Percentiles rank a stretch among this genome's conserved stretches.
These are phyloP conservation scores for Aspergillus fischeri DNA, from an alignment of 2,329 filamentous ascomycete species.

Conservation along the genomic window DNA sequence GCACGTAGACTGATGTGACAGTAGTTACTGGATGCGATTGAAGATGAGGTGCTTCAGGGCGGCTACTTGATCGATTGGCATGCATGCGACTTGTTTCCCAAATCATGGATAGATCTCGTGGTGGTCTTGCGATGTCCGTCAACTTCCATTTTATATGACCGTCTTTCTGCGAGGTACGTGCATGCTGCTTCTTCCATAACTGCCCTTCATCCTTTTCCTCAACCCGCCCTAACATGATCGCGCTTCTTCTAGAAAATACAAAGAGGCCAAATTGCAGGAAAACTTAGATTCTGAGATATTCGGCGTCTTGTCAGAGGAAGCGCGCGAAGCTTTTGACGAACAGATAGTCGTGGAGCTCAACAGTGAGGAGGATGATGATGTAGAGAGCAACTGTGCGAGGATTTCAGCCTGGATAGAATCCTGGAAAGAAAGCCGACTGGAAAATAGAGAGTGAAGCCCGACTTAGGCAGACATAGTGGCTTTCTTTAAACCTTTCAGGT, in stretches of 20 bases:
- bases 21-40: slow-evolving; percentile 77
- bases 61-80: slow-evolving; percentile 97
- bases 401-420: slow-evolving; percentile 76
- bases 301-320: slow-evolving; percentile 88
- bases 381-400: slow-evolving; percentile 82
- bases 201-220: background rate
- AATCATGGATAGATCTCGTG: slow-evolving; percentile 90
- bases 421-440: slow-evolving; percentile 62
- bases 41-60: slow-evolving; percentile 71
- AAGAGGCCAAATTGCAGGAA: slow-evolving; percentile 84
- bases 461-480: background rate
- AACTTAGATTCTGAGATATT: slow-evolving; percentile 98
- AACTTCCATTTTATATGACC: slow-evolving; percentile 76
- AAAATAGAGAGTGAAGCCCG: slow-evolving; percentile 23
- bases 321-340: slow-evolving; percentile 77
- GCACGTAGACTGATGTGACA: slow-evolving; percentile 5
- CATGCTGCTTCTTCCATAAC: slow-evolving; percentile 3
- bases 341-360: slow-evolving; percentile 84
- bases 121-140: slow-evolving; percentile 78
- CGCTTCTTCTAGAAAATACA: slow-evolving; percentile 60
- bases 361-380: slow-evolving; percentile 77
- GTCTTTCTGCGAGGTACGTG: slow-evolving; percentile 65
- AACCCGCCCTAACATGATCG: slow-evolving; percentile 1
- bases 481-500: background rate
- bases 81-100: slow-evolving; percentile 90